Evolutionary conservation across 495 filamentous ascomycete genomes (phyloP).

Genomic region (Lophiotrema nucula): DNA sequence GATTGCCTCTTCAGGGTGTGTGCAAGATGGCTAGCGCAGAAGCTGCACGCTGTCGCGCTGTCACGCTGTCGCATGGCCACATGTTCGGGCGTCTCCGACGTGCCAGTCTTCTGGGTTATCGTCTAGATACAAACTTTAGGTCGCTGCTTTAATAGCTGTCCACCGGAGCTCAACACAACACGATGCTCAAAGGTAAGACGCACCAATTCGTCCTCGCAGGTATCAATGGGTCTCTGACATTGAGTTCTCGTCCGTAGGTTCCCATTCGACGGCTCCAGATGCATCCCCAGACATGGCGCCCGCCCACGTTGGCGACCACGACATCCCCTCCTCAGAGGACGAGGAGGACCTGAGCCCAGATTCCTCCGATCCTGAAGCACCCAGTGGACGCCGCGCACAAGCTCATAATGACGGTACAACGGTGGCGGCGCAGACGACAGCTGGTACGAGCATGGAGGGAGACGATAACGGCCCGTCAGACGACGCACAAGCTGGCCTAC

Average conservation of each 20-base stretch:
- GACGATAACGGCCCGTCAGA: conserved; percentile 28
- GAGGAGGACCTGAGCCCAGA: conserved; percentile 22
- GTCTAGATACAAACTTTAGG: too few relatives aligned
- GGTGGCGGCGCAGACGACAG: neutral
- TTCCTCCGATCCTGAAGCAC: conserved; percentile 12
- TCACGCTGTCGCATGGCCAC: too few relatives aligned
- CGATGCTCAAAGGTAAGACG: conserved; percentile 21
- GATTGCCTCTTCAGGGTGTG: too few relatives aligned
- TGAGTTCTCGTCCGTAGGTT: neutral
- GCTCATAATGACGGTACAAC: neutral
- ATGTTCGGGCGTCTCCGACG: too few relatives aligned
- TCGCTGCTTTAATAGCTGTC: neutral
- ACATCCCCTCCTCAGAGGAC: conserved; percentile 29
- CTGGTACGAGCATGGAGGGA: conserved; percentile 16
- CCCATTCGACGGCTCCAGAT: conserved; percentile 22
- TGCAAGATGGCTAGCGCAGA: too few relatives aligned
- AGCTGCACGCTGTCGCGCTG: too few relatives aligned
- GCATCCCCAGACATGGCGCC: conserved; percentile 23
- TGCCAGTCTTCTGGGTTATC: too few relatives aligned
- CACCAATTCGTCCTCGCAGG: neutral
- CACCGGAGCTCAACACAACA: neutral
- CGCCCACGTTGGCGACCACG: conserved; percentile 15
- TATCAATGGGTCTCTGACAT: neutral
- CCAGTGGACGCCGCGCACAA: neutral
- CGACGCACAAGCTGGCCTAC: conserved; percentile 52